phyloP scores from a whole-genome alignment of 1,139 yeast species.

The Candida anutae region DNA sequence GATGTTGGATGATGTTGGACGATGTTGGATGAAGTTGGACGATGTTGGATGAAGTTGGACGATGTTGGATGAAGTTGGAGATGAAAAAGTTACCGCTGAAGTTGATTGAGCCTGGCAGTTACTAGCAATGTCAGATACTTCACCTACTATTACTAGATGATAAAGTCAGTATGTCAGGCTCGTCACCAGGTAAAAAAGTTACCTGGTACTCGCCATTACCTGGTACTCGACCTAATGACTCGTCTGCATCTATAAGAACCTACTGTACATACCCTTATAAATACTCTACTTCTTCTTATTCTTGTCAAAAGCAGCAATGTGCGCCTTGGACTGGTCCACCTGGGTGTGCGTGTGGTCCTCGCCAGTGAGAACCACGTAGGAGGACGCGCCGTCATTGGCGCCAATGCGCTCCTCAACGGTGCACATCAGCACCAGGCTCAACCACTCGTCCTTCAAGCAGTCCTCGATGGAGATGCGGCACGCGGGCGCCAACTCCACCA shows the following conservation, averaged over 20 bases:
- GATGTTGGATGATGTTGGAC: no score
- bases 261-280: no score
- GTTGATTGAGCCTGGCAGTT: no score
- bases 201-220: no score
- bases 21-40: no score
- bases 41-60: no score
- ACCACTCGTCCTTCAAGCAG: constrained; percentile 75
- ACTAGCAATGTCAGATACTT: no score
- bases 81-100: no score
- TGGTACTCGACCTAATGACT: no score
- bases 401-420: constrained; percentile 39
- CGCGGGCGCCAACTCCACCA: constrained; percentile 81
- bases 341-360: constrained; percentile 73
- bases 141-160: no score
- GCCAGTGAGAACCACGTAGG: constrained; percentile 29
- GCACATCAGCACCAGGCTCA: constrained; percentile 59
- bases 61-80: no score
- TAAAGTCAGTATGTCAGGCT: background rate
- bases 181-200: background rate
- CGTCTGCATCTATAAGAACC: no score
- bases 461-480: constrained; percentile 82
- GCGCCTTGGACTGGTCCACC: constrained; percentile 91
- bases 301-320: constrained; percentile 86
- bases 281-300: constrained; percentile 45
- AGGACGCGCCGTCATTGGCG: constrained; percentile 22